A percentile compares a stretch with the other conserved stretches of the same genome.
Evolutionary conservation across 345 rosid species (phyloP).

Genomic region (Bruguiera parviflora): DNA sequence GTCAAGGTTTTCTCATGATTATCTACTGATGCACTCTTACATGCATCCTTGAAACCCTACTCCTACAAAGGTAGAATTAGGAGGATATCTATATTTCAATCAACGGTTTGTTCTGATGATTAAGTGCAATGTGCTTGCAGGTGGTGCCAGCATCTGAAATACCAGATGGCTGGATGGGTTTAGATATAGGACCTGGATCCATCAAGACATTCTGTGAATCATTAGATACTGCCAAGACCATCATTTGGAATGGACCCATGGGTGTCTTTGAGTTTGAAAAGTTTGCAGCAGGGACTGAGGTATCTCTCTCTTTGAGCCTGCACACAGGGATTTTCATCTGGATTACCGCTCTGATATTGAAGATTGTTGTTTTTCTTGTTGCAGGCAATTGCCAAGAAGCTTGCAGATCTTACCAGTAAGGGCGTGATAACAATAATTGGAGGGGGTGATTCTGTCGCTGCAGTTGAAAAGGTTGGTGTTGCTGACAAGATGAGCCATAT

Average conservation of each 20-base stretch:
- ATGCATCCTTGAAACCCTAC: no score
- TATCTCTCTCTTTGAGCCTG: constrained; percentile 15
- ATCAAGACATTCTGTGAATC: constrained; percentile 61
- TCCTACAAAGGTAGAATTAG: no score
- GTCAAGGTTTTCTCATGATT: no score
- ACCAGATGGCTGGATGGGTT: constrained; percentile 94
- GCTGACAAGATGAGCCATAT: constrained; percentile 97
- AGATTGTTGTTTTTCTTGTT: neutral
- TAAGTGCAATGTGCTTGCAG: constrained; percentile 37
- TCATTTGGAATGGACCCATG: constrained; percentile 99
- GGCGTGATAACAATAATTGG: constrained; percentile 98
- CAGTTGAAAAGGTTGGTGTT: constrained; percentile 88
- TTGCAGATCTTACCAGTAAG: constrained; percentile 73
- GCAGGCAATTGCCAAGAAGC: constrained; percentile 83
- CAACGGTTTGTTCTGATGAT: neutral
- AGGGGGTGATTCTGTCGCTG: constrained; percentile 97
- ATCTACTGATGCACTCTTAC: no score
- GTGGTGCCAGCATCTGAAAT: constrained; percentile 68
- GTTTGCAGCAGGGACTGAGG: constrained; percentile 90
- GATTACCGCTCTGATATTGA: neutral
- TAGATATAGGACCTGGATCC: constrained; percentile 89
- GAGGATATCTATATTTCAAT: no score
- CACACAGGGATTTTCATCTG: neutral
- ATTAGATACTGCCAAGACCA: constrained; percentile 66
- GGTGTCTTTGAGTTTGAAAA: constrained; percentile 92